phyloP scores from a whole-genome alignment of 768 basidiomycete genomes.

The Suillus alpinus region DNA sequence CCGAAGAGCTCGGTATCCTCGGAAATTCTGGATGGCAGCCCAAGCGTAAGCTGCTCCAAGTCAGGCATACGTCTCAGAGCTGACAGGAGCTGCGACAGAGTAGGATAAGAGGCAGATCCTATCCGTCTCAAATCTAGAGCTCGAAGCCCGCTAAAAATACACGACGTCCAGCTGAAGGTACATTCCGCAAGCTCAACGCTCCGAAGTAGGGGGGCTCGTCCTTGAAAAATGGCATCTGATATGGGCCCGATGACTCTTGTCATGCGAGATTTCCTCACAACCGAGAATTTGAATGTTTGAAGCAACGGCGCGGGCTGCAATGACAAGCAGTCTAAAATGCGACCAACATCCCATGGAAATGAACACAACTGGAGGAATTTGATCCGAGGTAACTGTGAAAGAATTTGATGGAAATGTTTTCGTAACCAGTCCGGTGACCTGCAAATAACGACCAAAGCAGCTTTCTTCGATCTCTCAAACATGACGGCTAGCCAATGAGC shows the following conservation, averaged over 20 bases:
- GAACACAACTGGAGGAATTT: slow-evolving; percentile 29
- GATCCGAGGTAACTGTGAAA: slow-evolving; percentile 34
- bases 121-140: slow-evolving; percentile 34
- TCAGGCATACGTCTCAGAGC: slow-evolving; percentile 33
- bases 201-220: slow-evolving; percentile 33
- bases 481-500: slow-evolving; percentile 42
- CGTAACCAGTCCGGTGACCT: slow-evolving; percentile 16
- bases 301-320: slow-evolving; percentile 31
- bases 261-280: slow-evolving; percentile 17
- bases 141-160: slow-evolving; percentile 33
- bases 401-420: slow-evolving; percentile 11
- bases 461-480: slow-evolving; percentile 43
- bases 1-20: not conserved
- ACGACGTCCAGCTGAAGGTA: slow-evolving; percentile 34
- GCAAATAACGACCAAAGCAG: slow-evolving; percentile 27
- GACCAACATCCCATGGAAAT: slow-evolving; percentile 8
- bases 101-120: slow-evolving; percentile 22
- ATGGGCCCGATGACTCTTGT: slow-evolving; percentile 18
- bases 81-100: slow-evolving; percentile 29
- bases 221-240: slow-evolving; percentile 27
- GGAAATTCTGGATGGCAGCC: slow-evolving; percentile 13
- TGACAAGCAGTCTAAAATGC: slow-evolving; percentile 24
- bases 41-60: slow-evolving; percentile 32
- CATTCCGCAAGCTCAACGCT: slow-evolving; percentile 35
- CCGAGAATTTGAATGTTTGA: slow-evolving; percentile 26